Percentiles rank a stretch among this genome's conserved stretches.
Conservation (phyloP, 768 basidiomycete species). For the Naematelia encephala region DNA sequence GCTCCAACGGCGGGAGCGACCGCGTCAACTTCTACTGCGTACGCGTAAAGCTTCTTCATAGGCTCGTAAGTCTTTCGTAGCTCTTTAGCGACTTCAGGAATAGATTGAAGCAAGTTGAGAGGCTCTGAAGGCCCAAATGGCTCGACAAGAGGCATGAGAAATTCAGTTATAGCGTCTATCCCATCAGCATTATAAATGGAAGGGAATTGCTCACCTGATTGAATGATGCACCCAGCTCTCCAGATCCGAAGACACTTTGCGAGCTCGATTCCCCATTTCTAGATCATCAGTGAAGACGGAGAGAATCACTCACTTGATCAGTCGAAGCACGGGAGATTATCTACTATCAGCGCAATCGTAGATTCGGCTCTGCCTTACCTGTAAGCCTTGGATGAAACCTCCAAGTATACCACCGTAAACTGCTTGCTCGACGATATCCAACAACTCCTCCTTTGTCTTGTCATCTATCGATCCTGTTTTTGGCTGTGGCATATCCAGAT, state of each 20-base stretch:
- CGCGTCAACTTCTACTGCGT: conserved; percentile 45
- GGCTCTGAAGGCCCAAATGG: conserved; percentile 32
- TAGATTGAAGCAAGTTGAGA: conserved; percentile 33
- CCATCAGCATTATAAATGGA: neutral
- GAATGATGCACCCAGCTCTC: conserved; percentile 51
- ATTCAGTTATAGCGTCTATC: conserved; percentile 29
- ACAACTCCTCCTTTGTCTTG: conserved; percentile 22
- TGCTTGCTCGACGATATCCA: conserved; percentile 40
- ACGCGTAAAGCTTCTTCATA: conserved; percentile 34
- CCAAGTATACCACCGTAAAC: conserved; percentile 44
- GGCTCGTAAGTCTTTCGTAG: conserved; percentile 36
- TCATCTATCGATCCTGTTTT: conserved; percentile 11
- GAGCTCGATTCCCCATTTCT: conserved; percentile 44
- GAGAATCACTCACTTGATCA: conserved; percentile 21
- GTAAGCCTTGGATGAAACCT: conserved; percentile 48
- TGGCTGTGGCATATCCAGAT: conserved; percentile 43
- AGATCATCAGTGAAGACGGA: neutral
- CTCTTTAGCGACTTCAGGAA: conserved; percentile 43
- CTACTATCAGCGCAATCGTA: conserved; percentile 10
- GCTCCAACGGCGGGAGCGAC: conserved; percentile 43
- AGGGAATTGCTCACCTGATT: conserved; percentile 25
- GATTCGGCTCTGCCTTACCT: conserved; percentile 23
- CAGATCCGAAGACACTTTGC: conserved; percentile 42
- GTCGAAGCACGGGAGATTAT: conserved; percentile 45
- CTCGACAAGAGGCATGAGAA: conserved; percentile 37